Evolutionary conservation across 192 early-diverging fungal genomes (phyloP).

Genomic region (Linnemannia zychae): DNA sequence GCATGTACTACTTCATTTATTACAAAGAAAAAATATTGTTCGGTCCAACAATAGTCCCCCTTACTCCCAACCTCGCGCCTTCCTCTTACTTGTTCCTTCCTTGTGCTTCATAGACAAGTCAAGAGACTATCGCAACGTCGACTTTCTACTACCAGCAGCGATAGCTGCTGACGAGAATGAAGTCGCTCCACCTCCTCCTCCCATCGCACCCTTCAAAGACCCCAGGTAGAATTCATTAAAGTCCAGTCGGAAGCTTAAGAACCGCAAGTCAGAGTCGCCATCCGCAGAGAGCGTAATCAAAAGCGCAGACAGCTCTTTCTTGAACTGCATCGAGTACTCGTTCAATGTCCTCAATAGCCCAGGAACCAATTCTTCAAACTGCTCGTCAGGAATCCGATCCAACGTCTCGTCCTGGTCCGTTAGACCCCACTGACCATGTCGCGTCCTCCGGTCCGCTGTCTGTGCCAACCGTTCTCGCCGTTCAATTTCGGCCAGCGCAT

Average conservation of each 20-base stretch:
- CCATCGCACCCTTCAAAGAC: constrained; percentile 21
- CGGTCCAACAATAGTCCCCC: background rate
- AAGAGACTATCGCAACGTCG: background rate
- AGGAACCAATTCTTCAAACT: constrained; percentile 57
- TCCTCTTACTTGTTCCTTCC: background rate
- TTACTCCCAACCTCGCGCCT: background rate
- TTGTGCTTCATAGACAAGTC: background rate
- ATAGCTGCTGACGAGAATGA: background rate
- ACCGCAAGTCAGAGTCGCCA: constrained; percentile 79
- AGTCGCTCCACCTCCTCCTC: background rate
- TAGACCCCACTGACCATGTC: constrained; percentile 50
- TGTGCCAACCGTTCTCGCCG: constrained; percentile 46
- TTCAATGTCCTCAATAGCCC: constrained; percentile 56
- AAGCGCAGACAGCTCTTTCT: constrained; percentile 65
- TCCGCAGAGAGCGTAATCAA: constrained; percentile 71
- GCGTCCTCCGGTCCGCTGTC: constrained; percentile 51
- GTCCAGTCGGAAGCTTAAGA: constrained; percentile 82
- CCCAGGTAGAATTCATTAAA: constrained; percentile 82
- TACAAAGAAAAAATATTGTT: background rate
- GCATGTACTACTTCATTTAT: background rate
- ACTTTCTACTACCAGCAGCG: background rate
- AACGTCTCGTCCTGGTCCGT: constrained; percentile 49
- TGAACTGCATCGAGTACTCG: constrained; percentile 63
- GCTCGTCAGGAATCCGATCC: constrained; percentile 32
- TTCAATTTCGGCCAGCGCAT: constrained; percentile 58